Evolutionary conservation across 2,329 filamentous ascomycete genomes (phyloP).

Genomic region (Penicillium sp.): DNA sequence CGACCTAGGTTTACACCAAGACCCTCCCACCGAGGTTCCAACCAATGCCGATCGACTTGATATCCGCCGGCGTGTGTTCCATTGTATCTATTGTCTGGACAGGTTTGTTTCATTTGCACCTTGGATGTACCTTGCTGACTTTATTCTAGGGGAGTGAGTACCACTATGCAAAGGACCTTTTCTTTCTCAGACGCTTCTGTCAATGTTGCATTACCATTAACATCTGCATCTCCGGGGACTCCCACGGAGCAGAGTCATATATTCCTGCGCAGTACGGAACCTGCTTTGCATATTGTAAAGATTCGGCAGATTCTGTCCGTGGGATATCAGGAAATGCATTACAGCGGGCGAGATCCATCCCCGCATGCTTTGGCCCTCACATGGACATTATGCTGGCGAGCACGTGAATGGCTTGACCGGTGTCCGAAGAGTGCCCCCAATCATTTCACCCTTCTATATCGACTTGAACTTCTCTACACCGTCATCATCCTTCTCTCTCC

Average conservation of each 20-base stretch:
- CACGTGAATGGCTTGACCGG: constrained; percentile 74
- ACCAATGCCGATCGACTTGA: constrained; percentile 72
- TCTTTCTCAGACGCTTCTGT: constrained; percentile 91
- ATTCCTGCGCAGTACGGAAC: constrained; percentile 62
- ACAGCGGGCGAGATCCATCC: constrained; percentile 70
- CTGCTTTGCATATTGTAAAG: constrained; percentile 76
- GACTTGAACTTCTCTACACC: constrained; percentile 86
- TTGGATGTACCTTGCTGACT: constrained; percentile 9
- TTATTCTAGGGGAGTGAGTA: constrained; percentile 71
- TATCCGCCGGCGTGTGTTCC: constrained; percentile 79
- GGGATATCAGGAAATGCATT: constrained; percentile 88
- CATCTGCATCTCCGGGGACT: constrained; percentile 50
- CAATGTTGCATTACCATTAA: constrained; percentile 72
- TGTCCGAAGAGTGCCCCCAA: constrained; percentile 67
- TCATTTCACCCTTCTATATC: constrained; percentile 74
- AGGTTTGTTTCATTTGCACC: constrained; percentile 55
- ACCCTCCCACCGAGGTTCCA: constrained; percentile 71
- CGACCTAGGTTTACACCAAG: constrained; percentile 90
- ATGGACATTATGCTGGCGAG: constrained; percentile 57
- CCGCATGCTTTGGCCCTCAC: constrained; percentile 60
- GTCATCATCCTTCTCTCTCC: constrained; percentile 88
- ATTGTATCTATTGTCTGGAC: constrained; percentile 87
- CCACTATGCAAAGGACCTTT: constrained; percentile 83
- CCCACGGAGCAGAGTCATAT: constrained; percentile 43
- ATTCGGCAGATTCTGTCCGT: constrained; percentile 82